These are phyloP conservation scores for Wickerhamomyces xylosicus DNA, from an alignment of 805 yeast genomes.

Conservation along the genomic window DNA sequence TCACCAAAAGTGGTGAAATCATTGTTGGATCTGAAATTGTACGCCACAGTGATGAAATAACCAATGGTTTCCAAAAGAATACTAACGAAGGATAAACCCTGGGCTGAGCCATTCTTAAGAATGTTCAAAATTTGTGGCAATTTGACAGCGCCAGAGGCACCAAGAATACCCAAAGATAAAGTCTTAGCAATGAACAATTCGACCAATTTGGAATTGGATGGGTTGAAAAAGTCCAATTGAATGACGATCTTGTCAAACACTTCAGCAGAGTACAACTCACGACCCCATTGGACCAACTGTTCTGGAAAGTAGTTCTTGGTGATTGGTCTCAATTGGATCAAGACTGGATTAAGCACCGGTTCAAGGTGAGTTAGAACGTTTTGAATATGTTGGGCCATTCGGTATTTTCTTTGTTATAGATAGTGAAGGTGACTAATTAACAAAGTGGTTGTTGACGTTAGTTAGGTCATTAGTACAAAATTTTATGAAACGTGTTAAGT, in stretches of 20 bases:
- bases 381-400: conserved; percentile 1
- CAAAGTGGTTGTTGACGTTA: too few species aligned
- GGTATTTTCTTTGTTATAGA: too few species aligned
- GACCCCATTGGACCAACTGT: conserved; percentile 15
- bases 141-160: conserved; percentile 26
- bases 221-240: conserved; percentile 16
- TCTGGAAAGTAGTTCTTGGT: conserved; percentile 11
- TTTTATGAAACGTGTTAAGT: too few species aligned
- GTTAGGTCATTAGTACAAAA: too few species aligned
- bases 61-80: conserved; percentile 24
- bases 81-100: conserved; percentile 24
- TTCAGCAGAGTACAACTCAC: conserved; percentile 16
- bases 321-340: conserved; percentile 12
- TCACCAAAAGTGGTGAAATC: conserved; percentile 32
- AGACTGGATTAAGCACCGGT: conserved; percentile 12
- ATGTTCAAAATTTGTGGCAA: conserved; percentile 30
- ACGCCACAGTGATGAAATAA: conserved; percentile 24
- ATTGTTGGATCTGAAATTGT: conserved; percentile 24
- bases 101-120: conserved; percentile 21
- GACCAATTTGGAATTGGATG: conserved; percentile 16
- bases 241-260: conserved; percentile 20
- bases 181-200: conserved; percentile 22
- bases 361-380: conserved; percentile 5
- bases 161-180: conserved; percentile 26
- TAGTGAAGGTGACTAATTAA: too few species aligned